A percentile compares a stretch with the other conserved stretches of the same genome.
These are phyloP conservation scores for Chlorella variabilis DNA, from an alignment of 163 green algal genomes.

Conservation along the genomic window DNA sequence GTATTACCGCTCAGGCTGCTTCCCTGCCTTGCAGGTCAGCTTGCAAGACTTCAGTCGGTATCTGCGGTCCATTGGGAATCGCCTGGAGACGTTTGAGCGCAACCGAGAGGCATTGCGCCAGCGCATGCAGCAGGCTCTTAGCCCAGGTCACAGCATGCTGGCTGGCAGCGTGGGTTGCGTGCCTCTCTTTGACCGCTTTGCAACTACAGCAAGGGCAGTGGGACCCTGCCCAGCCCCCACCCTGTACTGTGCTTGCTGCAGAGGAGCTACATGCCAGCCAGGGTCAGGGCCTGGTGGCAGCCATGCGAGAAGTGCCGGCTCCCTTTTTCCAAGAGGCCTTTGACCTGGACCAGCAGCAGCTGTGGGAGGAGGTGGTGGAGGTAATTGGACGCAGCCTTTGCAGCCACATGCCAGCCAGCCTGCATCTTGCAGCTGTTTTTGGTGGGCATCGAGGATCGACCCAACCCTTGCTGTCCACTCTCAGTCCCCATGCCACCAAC, in stretches of 20 bases:
- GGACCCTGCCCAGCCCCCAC: too few species aligned
- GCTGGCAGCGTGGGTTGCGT: not conserved
- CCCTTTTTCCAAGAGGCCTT: conserved; percentile 86
- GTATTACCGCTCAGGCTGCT: not conserved
- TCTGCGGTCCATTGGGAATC: conserved; percentile 19
- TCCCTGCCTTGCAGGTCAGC: conserved; percentile 9
- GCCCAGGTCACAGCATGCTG: not conserved
- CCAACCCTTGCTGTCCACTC: too few species aligned
- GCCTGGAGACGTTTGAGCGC: conserved; percentile 31
- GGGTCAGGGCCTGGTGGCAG: conserved; percentile 74
- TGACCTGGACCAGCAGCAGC: conserved; percentile 41
- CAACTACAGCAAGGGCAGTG: too few species aligned
- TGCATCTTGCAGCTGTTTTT: not conserved
- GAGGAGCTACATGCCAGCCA: conserved; percentile 46
- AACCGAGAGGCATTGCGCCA: not conserved
- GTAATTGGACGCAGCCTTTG: not conserved
- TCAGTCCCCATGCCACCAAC: too few species aligned
- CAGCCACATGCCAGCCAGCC: not conserved
- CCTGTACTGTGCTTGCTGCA: conserved; percentile 10
- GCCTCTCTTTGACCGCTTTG: too few species aligned
- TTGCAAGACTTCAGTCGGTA: conserved; percentile 41
- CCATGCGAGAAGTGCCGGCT: conserved; percentile 72
- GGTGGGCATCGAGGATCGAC: not conserved
- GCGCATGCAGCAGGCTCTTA: not conserved
- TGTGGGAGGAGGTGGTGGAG: conserved; percentile 48